phyloP scores from a whole-genome alignment of 495 filamentous ascomycete species.

The Hypoxylon fuscum region DNA sequence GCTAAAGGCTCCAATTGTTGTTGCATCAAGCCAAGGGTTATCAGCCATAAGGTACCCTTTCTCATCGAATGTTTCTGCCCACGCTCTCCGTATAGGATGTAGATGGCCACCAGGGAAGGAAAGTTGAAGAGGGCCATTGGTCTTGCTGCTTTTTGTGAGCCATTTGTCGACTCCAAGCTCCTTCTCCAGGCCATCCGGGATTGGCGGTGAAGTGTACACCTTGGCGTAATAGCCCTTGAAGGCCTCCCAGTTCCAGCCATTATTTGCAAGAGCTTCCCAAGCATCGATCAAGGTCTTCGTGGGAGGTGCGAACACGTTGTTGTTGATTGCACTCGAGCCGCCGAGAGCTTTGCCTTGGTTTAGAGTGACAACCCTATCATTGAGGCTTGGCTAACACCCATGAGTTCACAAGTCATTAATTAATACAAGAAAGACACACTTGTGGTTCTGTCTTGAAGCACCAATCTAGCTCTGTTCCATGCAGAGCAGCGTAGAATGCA shows the following conservation, averaged over 20 bases:
- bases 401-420: neutral
- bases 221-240: too few relatives aligned
- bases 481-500: neutral
- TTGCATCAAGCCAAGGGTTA: too few relatives aligned
- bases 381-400: neutral
- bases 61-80: slow-evolving; percentile 40
- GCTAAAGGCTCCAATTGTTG: too few relatives aligned
- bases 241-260: too few relatives aligned
- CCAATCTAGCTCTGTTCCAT: neutral
- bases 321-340: neutral
- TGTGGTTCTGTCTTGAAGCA: neutral
- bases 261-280: too few relatives aligned
- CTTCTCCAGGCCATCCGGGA: too few relatives aligned
- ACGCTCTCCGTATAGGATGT: slow-evolving; percentile 27
- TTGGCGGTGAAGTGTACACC: too few relatives aligned
- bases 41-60: slow-evolving; percentile 32
- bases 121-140: slow-evolving; percentile 30
- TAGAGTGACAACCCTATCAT: neutral
- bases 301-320: neutral
- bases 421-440: neutral
- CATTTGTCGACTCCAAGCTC: too few relatives aligned
- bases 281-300: too few relatives aligned
- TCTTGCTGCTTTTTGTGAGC: neutral
- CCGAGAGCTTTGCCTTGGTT: too few relatives aligned
- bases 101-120: slow-evolving; percentile 20